These are phyloP conservation scores for Fusarium lateritium DNA, from an alignment of 2,329 filamentous ascomycete species.

Conservation along the genomic window DNA sequence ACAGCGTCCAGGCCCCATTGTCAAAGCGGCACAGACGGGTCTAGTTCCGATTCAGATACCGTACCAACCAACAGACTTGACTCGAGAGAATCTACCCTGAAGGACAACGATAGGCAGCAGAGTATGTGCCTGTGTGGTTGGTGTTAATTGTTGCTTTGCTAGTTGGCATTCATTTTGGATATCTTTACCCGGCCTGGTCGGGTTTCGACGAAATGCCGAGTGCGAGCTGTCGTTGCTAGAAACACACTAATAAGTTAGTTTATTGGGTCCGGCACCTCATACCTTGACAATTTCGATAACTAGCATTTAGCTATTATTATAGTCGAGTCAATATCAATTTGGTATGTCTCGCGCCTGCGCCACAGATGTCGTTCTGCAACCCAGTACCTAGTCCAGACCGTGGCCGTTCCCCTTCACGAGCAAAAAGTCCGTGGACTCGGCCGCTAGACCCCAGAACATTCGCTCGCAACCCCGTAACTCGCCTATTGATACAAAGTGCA, in stretches of 20 bases:
- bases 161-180: conserved; percentile 24
- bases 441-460: conserved; percentile 26
- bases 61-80: conserved; percentile 9
- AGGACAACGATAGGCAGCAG: neutral
- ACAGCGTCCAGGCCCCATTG: conserved; percentile 4
- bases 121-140: neutral
- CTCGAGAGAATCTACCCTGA: conserved; percentile 2
- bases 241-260: conserved; percentile 29
- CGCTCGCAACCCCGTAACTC: conserved; percentile 13
- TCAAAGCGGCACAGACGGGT: conserved; percentile 29
- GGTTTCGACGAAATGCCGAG: conserved; percentile 35
- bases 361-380: conserved; percentile 31
- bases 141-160: neutral
- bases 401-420: conserved; percentile 1
- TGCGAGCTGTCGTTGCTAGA: conserved; percentile 1
- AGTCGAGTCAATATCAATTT: conserved; percentile 13
- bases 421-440: conserved; percentile 20
- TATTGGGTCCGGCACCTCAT: conserved; percentile 28
- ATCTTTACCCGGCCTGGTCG: conserved; percentile 28
- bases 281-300: conserved; percentile 17
- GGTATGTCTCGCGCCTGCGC: conserved; percentile 29
- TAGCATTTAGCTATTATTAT: conserved; percentile 20
- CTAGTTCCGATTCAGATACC: conserved; percentile 12
- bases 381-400: conserved; percentile 24
- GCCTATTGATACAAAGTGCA: conserved; percentile 16